These are phyloP conservation scores for Toxicodendron radicans DNA, from an alignment of 345 rosid genomes.

Conservation along the genomic window DNA sequence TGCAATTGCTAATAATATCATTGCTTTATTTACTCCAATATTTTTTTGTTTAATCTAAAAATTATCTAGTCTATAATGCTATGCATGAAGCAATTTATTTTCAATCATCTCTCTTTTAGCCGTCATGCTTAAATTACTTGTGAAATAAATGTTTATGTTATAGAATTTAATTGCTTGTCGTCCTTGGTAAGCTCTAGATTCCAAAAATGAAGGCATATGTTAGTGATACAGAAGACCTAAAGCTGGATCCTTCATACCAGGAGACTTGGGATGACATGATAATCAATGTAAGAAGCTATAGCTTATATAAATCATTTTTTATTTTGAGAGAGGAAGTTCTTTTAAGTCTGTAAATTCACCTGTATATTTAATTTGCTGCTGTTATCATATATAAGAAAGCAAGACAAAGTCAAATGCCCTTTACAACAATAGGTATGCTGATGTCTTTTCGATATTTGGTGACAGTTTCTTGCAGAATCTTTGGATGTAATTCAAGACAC, in stretches of 20 bases:
- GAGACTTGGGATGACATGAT: constrained; percentile 99
- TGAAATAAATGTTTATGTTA: constrained; percentile 15
- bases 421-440: background rate
- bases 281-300: constrained; percentile 62
- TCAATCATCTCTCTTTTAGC: background rate
- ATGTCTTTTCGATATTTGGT: constrained; percentile 25
- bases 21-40: background rate
- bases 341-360: background rate
- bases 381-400: background rate
- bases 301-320: background rate
- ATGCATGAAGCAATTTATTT: background rate
- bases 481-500: constrained; percentile 89
- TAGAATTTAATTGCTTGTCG: constrained; percentile 46
- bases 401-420: background rate
- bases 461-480: constrained; percentile 93
- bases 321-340: background rate
- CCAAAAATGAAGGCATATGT: constrained; percentile 99
- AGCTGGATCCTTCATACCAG: constrained; percentile 86
- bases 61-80: background rate
- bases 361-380: background rate
- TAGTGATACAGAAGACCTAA: constrained; percentile 91
- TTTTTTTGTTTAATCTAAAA: too few species aligned
- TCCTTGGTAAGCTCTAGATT: constrained; percentile 94
- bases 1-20: background rate
- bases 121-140: background rate